phyloP scores from a whole-genome alignment of 176 grass and related monocot genomes.

The Oropetium thomaeum region DNA sequence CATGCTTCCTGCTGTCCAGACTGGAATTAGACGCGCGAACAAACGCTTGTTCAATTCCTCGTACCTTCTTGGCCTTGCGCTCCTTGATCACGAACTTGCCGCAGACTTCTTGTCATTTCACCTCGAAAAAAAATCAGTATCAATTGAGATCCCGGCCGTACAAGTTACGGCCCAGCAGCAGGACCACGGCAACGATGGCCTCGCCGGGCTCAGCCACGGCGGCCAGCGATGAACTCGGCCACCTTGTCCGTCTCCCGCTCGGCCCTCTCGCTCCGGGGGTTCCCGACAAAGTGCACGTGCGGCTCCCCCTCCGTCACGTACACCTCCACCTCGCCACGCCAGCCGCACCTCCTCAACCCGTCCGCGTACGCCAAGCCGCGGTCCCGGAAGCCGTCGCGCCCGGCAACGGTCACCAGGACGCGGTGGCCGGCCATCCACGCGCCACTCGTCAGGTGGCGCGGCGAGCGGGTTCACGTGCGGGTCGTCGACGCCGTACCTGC shows the following conservation, averaged over 20 bases:
- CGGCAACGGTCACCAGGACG: slow-evolving; percentile 65
- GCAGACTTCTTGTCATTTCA: no score
- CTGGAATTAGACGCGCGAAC: no score
- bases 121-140: no score
- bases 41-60: no score
- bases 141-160: no score
- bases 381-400: slow-evolving; percentile 59
- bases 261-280: slow-evolving; percentile 31
- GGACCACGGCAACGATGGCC: background rate
- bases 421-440: slow-evolving; percentile 46
- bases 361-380: slow-evolving; percentile 51
- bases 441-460: slow-evolving; percentile 37
- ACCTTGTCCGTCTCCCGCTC: slow-evolving; percentile 33
- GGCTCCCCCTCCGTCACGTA: slow-evolving; percentile 43
- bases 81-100: no score
- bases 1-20: no score
- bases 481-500: slow-evolving; percentile 56
- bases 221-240: slow-evolving; percentile 26
- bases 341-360: slow-evolving; percentile 41
- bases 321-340: slow-evolving; percentile 34
- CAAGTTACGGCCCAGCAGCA: no score
- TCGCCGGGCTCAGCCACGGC: background rate
- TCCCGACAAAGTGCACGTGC: slow-evolving; percentile 44
- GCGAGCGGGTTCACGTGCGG: slow-evolving; percentile 64
- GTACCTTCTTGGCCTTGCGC: no score